Evolutionary conservation across 169 alveolate genomes (phyloP).

Genomic region (Eimeria necatrix): DNA sequence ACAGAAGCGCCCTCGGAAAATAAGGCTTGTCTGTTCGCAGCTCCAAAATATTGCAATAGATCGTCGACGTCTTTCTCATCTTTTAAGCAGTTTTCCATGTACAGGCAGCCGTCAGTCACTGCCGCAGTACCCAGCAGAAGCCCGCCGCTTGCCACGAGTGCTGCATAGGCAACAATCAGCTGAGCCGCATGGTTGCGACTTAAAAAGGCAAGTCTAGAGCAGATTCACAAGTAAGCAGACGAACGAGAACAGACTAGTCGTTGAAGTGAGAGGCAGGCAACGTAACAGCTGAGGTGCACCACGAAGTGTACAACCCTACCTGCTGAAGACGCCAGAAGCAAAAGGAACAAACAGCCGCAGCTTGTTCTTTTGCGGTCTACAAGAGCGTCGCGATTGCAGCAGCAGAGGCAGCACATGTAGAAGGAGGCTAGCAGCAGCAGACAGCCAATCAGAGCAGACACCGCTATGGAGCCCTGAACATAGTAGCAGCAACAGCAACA

Average conservation of each 20-base stretch:
- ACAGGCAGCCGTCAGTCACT: conserved; percentile 57
- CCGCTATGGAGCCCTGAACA: conserved; percentile 28
- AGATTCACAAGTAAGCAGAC: background rate
- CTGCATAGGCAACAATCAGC: background rate
- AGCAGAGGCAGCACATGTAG: conserved; percentile 61
- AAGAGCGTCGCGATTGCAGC: conserved; percentile 39
- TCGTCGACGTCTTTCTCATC: conserved; percentile 16
- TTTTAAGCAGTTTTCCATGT: background rate
- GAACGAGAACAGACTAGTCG: background rate
- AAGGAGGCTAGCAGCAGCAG: conserved; percentile 59
- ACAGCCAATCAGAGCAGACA: conserved; percentile 24
- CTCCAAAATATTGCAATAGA: conserved; percentile 44
- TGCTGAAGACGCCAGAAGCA: conserved; percentile 20
- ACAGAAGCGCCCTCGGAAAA: background rate
- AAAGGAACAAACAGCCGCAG: conserved; percentile 58
- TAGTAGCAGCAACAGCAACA: background rate
- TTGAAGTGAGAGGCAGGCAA: background rate
- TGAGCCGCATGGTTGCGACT: background rate
- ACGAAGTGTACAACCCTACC: background rate
- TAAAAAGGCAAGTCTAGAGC: background rate
- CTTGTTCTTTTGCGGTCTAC: conserved; percentile 53
- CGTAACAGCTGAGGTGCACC: background rate
- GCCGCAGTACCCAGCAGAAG: conserved; percentile 9
- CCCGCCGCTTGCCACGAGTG: conserved; percentile 17
- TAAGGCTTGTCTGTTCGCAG: too few relatives aligned